Evolutionary conservation across 176 grass and related monocot genomes (phyloP), one percentile per base, ranked within the genome.

Genomic region (Avena eriantha): DNA sequence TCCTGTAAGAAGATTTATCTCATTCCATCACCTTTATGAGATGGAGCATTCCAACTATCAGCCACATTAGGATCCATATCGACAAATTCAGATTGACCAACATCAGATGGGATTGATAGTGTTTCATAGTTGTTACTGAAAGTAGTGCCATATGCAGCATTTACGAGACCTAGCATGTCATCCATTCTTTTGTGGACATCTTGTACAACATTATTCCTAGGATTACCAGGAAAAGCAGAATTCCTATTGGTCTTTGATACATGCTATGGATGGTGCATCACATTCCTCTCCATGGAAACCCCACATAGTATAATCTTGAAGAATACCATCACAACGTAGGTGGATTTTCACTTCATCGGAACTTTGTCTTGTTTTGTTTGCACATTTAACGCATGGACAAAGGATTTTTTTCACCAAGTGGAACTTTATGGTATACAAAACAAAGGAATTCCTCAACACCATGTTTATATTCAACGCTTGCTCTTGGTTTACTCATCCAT

Each of bases 401-500:
- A 57, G 17, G 19, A 83, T 58, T 10, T 69, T n/a, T 57, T 73
- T 67, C 34, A 23, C 50, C 50, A 15, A 15, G 81, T 10, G 17
- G 21, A 43, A 56, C 68, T 41, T 83, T 8, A 41, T 26, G 16
- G 69, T 58, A 83, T 73, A 68, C 33, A 84, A 39, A 39, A 39
- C 5, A 39, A 39, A 39, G 36, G 36, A 39, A 39, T 39, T 39
- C 36, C 36, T 39, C 36, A 39, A 39, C 82, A 45, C 69, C 53
- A 56, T 75, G 51, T 33, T 53, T 67, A 23, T 84, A 84, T 5
- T 74, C 68, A 23, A 57, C 12, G 22, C 7, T 46, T 22, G 36
- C 39, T 58, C 82, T 84, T 59, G 54, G 77, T 79, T 79, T 79
- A 58, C 53, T 60, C 77, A 79, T 60, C 55, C 54, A 79, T 16